A percentile compares a stretch with the other conserved stretches of the same genome.
These are phyloP conservation scores for Phytophthora capsici DNA, from an alignment of 352 stramenopile genomes.

Conservation along the genomic window DNA sequence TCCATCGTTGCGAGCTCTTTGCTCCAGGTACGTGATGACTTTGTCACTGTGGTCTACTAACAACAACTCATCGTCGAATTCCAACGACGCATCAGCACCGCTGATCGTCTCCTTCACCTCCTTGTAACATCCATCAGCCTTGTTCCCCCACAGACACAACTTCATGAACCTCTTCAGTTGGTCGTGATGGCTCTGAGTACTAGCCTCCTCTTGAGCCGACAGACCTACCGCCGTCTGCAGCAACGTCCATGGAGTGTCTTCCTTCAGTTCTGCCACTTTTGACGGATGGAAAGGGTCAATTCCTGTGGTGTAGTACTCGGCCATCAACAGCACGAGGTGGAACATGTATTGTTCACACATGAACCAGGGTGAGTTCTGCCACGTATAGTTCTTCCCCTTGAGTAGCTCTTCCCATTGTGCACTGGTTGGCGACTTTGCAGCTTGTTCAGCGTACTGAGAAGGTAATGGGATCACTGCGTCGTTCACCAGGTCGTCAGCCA, in stretches of 20 bases:
- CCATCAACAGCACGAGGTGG: slow-evolving; percentile 66
- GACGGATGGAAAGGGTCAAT: slow-evolving; percentile 73
- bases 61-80: slow-evolving; percentile 64
- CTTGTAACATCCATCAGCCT: slow-evolving; percentile 80
- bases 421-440: slow-evolving; percentile 46
- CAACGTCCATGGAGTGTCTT: slow-evolving; percentile 59
- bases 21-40: slow-evolving; percentile 51
- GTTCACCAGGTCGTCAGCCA: slow-evolving; percentile 55
- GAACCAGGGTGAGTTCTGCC: slow-evolving; percentile 82
- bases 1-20: slow-evolving; percentile 15
- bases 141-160: slow-evolving; percentile 81
- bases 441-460: slow-evolving; percentile 39
- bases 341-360: slow-evolving; percentile 80
- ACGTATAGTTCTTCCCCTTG: slow-evolving; percentile 55
- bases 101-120: slow-evolving; percentile 74
- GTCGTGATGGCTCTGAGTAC: slow-evolving; percentile 35
- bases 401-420: slow-evolving; percentile 58
- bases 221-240: slow-evolving; percentile 60
- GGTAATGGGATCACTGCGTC: slow-evolving; percentile 58
- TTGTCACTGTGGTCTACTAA: slow-evolving; percentile 64
- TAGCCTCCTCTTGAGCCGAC: slow-evolving; percentile 26
- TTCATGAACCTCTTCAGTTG: slow-evolving; percentile 67
- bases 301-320: slow-evolving; percentile 65
- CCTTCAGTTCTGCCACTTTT: slow-evolving; percentile 63
- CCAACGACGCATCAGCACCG: slow-evolving; percentile 55